Conservation (phyloP, 371 early-diverging fungal genomes). For the Mucor plumbeus region DNA sequence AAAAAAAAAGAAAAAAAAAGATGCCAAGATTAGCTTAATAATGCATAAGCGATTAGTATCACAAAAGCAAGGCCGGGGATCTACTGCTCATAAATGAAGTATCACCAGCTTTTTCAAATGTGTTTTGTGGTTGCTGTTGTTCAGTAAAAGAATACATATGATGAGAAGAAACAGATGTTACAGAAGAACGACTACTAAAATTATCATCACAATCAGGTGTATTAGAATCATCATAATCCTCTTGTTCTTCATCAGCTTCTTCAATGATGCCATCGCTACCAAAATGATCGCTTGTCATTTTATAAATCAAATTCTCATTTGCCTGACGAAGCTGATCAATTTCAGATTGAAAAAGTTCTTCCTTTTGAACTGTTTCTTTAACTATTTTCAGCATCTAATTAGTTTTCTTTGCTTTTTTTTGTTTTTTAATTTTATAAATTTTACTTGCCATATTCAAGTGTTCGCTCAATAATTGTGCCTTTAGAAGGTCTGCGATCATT, state of each 20-base stretch:
- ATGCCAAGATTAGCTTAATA: constrained; percentile 10
- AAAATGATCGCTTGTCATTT: constrained; percentile 25
- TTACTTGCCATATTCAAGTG: constrained; percentile 55
- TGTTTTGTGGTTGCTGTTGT: not conserved
- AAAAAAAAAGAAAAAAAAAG: not conserved
- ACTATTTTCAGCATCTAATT: constrained; percentile 20
- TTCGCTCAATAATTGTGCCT: constrained; percentile 71
- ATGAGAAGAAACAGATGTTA: constrained; percentile 9
- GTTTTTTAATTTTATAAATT: not conserved
- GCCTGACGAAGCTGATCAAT: constrained; percentile 39
- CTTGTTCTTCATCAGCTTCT: constrained; percentile 9
- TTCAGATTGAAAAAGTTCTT: constrained; percentile 42
- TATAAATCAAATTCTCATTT: constrained; percentile 34
- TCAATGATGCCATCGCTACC: not conserved
- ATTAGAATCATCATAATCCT: not conserved
- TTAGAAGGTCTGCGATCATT: constrained; percentile 74
- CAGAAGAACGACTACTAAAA: constrained; percentile 22
- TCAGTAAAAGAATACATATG: constrained; percentile 4
- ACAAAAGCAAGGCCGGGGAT: constrained; percentile 3
- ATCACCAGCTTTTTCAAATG: constrained; percentile 11
- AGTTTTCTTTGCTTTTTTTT: too few relatives aligned
- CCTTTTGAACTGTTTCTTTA: constrained; percentile 36
- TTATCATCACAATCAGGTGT: constrained; percentile 26
- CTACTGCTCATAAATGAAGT: not conserved
- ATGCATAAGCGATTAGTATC: not conserved